Conservation (phyloP, 2,329 filamentous ascomycete species). For the Calonectria fujianensis region DNA sequence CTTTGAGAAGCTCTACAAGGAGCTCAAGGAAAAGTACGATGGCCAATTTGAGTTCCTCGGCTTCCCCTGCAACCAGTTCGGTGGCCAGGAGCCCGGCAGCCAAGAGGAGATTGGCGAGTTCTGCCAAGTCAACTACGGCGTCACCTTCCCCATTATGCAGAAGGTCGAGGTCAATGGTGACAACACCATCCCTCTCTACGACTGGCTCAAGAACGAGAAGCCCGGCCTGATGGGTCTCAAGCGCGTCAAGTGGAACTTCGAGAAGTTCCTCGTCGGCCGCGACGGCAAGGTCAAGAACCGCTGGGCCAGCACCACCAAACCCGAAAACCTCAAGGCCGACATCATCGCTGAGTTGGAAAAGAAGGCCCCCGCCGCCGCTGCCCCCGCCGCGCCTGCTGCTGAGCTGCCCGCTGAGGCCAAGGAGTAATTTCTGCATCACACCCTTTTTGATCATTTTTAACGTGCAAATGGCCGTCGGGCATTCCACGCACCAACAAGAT, state of each 20-base stretch:
- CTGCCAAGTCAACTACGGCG: slow-evolving; percentile 94
- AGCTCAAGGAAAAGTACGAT: slow-evolving; percentile 79
- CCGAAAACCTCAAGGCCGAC: slow-evolving; percentile 83
- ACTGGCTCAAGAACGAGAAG: slow-evolving; percentile 84
- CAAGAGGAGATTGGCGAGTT: slow-evolving; percentile 88
- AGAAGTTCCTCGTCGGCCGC: slow-evolving; percentile 93
- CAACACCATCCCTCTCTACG: slow-evolving; percentile 84
- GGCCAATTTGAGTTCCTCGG: slow-evolving; percentile 91
- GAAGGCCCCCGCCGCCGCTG: slow-evolving; percentile 24
- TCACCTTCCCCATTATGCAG: slow-evolving; percentile 91
- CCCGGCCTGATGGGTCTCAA: slow-evolving; percentile 91
- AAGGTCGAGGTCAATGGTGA: slow-evolving; percentile 97
- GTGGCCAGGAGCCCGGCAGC: slow-evolving; percentile 88
- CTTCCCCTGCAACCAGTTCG: slow-evolving; percentile 99
- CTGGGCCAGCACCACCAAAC: slow-evolving; percentile 93
- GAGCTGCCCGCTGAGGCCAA: not conserved
- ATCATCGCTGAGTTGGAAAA: slow-evolving; percentile 82
- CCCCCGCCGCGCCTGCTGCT: not conserved
- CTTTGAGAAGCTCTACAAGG: slow-evolving; percentile 93
- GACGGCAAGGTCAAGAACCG: slow-evolving; percentile 90
- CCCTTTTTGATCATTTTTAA: not conserved
- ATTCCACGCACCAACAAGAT: not conserved
- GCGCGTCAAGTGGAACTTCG: slow-evolving; percentile 99
- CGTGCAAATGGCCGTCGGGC: not conserved
- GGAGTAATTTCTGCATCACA: slow-evolving; percentile 6